A percentile compares a stretch with the other conserved stretches of the same genome.
Evolutionary conservation across 2,329 filamentous ascomycete species (phyloP).

Genomic region (Penicillium sp.): DNA sequence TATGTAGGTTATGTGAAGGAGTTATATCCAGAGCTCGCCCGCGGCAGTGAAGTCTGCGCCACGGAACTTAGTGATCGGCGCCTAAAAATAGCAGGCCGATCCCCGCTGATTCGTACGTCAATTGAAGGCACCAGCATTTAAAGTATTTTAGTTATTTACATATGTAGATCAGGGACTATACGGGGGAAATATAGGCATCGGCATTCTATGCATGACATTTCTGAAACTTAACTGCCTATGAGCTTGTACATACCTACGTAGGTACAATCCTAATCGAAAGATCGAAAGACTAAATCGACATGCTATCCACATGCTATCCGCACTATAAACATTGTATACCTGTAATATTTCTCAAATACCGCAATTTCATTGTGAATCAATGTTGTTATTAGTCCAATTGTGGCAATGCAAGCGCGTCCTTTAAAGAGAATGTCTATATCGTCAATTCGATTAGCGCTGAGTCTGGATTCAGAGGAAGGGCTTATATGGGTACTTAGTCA

Average conservation of each 20-base stretch:
- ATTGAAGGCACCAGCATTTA: conserved; percentile 7
- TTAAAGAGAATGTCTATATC: background rate
- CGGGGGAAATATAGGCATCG: background rate
- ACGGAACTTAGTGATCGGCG: conserved; percentile 21
- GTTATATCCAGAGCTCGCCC: conserved; percentile 10
- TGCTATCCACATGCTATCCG: too few relatives aligned
- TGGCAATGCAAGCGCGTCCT: background rate
- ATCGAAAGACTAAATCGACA: too few relatives aligned
- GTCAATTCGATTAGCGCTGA: background rate
- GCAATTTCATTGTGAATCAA: background rate
- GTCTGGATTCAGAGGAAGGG: background rate
- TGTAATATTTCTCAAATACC: too few relatives aligned
- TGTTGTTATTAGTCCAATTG: background rate
- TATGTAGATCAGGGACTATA: background rate
- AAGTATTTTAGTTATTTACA: background rate
- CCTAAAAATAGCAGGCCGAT: conserved; percentile 25
- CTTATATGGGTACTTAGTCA: background rate
- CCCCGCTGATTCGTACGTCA: conserved; percentile 6
- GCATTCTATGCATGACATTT: background rate
- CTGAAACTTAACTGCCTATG: background rate
- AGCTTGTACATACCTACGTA: background rate
- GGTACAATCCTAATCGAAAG: too few relatives aligned
- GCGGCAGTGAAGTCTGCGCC: conserved; percentile 15
- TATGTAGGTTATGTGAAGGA: background rate
- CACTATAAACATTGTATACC: too few relatives aligned